Percentiles rank a stretch among this genome's conserved stretches.
phyloP scores from a whole-genome alignment of 1,284 basidiomycete species.

The Sporisorium graminicola region DNA sequence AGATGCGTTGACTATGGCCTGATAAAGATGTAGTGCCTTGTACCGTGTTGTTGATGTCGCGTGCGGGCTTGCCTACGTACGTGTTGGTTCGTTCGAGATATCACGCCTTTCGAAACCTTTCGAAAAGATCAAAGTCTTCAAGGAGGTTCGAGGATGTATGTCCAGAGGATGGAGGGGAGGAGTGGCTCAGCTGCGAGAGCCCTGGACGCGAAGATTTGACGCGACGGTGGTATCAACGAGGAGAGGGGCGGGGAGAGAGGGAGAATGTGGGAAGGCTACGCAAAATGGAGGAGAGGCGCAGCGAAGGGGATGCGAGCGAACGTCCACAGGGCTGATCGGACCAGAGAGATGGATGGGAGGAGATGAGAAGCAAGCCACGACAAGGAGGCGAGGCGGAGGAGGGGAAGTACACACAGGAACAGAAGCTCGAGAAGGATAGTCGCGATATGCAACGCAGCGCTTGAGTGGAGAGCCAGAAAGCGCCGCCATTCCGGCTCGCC shows the following conservation, averaged over 20 bases:
- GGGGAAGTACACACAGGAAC: no score
- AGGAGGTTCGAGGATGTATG: neutral
- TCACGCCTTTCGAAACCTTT: neutral
- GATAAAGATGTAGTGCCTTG: neutral
- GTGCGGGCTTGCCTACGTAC: neutral
- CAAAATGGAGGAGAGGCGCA: constrained; percentile 1
- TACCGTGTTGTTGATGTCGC: constrained; percentile 1
- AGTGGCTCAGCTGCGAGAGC: neutral
- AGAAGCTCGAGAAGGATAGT: neutral
- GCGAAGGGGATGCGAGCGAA: neutral
- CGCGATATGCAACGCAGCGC: neutral
- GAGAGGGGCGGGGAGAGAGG: constrained; percentile 1
- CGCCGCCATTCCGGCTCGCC: constrained; percentile 9
- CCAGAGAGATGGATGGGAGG: neutral
- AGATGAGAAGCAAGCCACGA: neutral
- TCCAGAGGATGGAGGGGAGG: neutral
- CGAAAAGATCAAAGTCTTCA: neutral
- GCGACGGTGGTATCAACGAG: neutral
- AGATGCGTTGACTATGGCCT: neutral
- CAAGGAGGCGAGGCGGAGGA: neutral
- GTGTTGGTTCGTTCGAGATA: neutral
- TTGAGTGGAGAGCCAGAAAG: neutral
- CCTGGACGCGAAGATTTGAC: constrained; percentile 2
- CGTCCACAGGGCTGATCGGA: neutral
- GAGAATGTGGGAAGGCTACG: neutral